Base-by-base conservation (phyloP, 306 rosid genomes). In the Herpetospermum pedunculosum region DNA sequence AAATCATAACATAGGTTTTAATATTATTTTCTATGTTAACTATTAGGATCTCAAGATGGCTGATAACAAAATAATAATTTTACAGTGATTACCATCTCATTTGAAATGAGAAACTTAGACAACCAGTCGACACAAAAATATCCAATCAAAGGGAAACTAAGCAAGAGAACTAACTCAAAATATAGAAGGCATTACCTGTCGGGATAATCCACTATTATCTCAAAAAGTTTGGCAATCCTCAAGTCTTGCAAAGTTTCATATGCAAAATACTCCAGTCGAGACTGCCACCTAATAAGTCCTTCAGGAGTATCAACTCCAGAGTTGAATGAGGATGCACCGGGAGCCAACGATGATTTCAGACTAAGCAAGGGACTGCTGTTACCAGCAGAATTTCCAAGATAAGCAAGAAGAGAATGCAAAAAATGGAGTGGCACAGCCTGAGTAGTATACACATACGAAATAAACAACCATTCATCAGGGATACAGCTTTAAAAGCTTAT, bases 401-500 rank as follows among this genome's bases (percentile, higher is more conserved):
- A 90, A 75, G 89, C 96, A 77, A 93, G 98, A 86, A 93, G 94
- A 34, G 96, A 93, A 80, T 85, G 92, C 81, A 93, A 85, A 86
- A 91, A 93, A 79, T 89, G 94, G 79, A 93, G 97, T 70, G 97
- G 96, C 77, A 91, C 97, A 58, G 91, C 92, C 97, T 93, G 92
- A 68, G 73, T 19, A 59, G 79, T 10, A 80, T 40, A 76, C 71
- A 76, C 63, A 53, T 80, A 78, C 80, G 58, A 34, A 55, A 19
- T 41, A 58, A 79, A 62, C 63, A 68, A 73, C 74, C 72, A n/a
- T 43, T 50, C 34, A 69, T 83, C 38, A 81, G 58, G 41, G 29
- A 62, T 49, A 49, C 2, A 75, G 32, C 25, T 37, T 29, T 23
- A 29, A 32, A 9, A 30, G 6, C 14, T 71, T 46, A 50, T 48